Evolutionary conservation across 2,329 filamentous ascomycete genomes (phyloP).

Genomic region (Aspergillus fumigatiaffinis): DNA sequence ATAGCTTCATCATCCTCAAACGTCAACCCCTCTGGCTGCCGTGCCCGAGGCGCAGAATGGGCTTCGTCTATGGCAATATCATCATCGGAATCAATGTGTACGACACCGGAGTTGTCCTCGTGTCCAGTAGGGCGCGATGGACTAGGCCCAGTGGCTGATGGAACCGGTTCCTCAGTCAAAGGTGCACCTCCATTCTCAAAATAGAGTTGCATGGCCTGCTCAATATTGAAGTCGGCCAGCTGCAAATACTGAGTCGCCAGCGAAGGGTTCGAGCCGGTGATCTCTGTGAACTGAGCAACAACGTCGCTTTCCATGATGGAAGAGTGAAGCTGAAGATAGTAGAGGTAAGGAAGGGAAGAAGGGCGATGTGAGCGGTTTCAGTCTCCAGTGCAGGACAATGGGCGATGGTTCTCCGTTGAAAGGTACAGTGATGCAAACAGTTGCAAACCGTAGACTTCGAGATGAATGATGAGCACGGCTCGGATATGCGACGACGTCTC

Average conservation of each 20-base stretch:
- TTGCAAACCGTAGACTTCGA: constrained; percentile 24
- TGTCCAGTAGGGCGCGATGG: constrained; percentile 36
- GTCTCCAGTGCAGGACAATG: constrained; percentile 3
- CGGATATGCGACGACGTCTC: not conserved
- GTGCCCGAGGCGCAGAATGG: constrained; percentile 23
- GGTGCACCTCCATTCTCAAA: constrained; percentile 75
- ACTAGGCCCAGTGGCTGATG: constrained; percentile 22
- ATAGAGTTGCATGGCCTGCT: constrained; percentile 83
- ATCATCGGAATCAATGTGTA: constrained; percentile 75
- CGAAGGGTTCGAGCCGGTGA: constrained; percentile 71
- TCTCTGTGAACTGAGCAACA: constrained; percentile 71
- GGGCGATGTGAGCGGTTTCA: not conserved
- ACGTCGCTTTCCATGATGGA: constrained; percentile 63
- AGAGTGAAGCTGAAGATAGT: not conserved
- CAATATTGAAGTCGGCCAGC: constrained; percentile 77
- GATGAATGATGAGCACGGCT: not conserved
- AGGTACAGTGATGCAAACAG: constrained; percentile 25
- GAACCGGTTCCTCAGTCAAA: constrained; percentile 50
- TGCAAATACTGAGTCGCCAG: constrained; percentile 79
- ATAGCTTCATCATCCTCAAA: constrained; percentile 91
- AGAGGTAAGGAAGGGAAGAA: not conserved
- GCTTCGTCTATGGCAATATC: constrained; percentile 50
- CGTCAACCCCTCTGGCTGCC: constrained; percentile 44
- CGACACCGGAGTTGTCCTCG: constrained; percentile 57
- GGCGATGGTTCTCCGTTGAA: constrained; percentile 11